Conservation (phyloP, 2,329 filamentous ascomycete species). For the Tolypocladium ovalisporum region DNA sequence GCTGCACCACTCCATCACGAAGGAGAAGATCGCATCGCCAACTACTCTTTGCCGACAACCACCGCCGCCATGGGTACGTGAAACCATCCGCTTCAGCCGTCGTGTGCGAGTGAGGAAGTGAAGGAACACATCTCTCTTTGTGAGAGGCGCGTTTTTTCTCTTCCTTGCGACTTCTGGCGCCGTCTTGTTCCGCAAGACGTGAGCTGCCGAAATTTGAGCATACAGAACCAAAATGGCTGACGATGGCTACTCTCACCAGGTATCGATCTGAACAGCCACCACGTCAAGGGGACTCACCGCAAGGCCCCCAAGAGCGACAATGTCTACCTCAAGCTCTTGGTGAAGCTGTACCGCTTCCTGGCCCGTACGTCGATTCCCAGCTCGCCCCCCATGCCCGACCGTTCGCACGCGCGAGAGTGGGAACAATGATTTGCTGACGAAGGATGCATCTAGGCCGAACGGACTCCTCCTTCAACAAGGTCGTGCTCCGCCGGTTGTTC, state of each 20-base stretch:
- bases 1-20: constrained; percentile 21
- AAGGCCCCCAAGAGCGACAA: constrained; percentile 97
- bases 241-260: constrained; percentile 42
- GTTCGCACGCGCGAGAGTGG: background rate
- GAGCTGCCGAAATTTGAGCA: constrained; percentile 41
- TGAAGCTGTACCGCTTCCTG: constrained; percentile 97
- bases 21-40: constrained; percentile 24
- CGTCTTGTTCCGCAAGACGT: constrained; percentile 10
- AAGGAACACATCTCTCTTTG: background rate
- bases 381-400: background rate
- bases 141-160: background rate
- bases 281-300: constrained; percentile 66
- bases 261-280: constrained; percentile 63
- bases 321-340: constrained; percentile 92
- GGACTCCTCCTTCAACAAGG: constrained; percentile 97
- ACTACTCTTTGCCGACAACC: constrained; percentile 25
- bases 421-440: background rate
- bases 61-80: constrained; percentile 53
- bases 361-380: constrained; percentile 58
- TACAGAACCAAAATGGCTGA: constrained; percentile 54
- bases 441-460: constrained; percentile 63
- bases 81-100: constrained; percentile 25
- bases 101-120: constrained; percentile 39
- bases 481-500: constrained; percentile 91
- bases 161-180: constrained; percentile 4